Percentiles rank a stretch among this genome's conserved stretches.
These are phyloP conservation scores for Dryadomyces quercus-mongolicae DNA, from an alignment of 2,329 filamentous ascomycete genomes.

Conservation along the genomic window DNA sequence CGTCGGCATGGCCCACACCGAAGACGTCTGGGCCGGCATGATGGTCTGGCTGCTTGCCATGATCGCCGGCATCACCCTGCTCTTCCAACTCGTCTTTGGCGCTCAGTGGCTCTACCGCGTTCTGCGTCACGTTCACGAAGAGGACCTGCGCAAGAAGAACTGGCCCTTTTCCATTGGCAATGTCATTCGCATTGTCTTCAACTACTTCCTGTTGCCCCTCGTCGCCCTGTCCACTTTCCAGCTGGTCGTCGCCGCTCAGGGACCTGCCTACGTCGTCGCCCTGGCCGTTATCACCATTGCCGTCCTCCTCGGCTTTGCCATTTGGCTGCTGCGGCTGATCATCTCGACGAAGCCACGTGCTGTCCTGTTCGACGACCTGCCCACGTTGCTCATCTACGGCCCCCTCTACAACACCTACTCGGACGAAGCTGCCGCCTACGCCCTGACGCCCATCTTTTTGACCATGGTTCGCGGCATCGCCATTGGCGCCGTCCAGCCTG, in stretches of 20 bases:
- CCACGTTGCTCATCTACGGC: constrained; percentile 80
- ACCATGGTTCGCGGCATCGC: constrained; percentile 80
- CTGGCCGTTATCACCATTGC: constrained; percentile 66
- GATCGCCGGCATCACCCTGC: constrained; percentile 50
- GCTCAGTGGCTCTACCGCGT: constrained; percentile 64
- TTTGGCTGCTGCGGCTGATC: constrained; percentile 73
- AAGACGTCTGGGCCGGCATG: constrained; percentile 90
- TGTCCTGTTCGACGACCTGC: constrained; percentile 84
- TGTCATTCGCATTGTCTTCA: constrained; percentile 76
- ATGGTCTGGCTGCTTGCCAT: constrained; percentile 81
- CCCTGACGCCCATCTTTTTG: constrained; percentile 72
- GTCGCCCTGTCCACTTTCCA: constrained; percentile 85
- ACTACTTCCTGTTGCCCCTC: constrained; percentile 81
- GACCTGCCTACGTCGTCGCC: constrained; percentile 58
- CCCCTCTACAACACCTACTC: constrained; percentile 96
- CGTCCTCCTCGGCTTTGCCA: constrained; percentile 58
- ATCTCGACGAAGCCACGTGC: constrained; percentile 69
- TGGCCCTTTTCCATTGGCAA: constrained; percentile 75
- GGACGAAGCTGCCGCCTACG: constrained; percentile 83
- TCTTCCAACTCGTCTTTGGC: constrained; percentile 68
- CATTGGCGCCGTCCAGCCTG: constrained; percentile 84
- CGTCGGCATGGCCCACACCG: constrained; percentile 61
- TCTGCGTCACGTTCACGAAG: constrained; percentile 60
- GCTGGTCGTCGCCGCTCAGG: constrained; percentile 60
- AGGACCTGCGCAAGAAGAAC: constrained; percentile 85